Base-by-base conservation (phyloP, 2,329 filamentous ascomycete genomes). In the Ascosphaera apis region DNA sequence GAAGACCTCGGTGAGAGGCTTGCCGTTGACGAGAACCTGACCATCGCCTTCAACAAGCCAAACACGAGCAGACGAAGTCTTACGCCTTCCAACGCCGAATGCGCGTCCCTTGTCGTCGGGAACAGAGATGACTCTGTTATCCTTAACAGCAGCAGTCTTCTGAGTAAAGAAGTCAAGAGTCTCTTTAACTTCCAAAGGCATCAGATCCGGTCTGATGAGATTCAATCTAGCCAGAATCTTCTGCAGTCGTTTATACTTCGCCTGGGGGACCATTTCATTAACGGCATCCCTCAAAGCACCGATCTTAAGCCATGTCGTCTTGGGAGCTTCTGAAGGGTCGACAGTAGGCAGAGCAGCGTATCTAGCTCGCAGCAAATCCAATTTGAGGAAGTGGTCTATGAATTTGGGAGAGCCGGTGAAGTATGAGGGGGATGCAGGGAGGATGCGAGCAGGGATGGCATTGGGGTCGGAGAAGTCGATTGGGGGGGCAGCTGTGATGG, bases 21-120 rank as follows among this genome's bases (percentile, higher is more conserved):
- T 86, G 42, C 84, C 84, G 53, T 98, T 98, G 54, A 98, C 65
- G 45, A 91, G 54, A 11, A 91, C 72, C 57, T 95, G 78, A 11
- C 88, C 91, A 8, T 79, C 82, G 4, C 88, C 88, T 58, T 95
- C 86, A 3, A 98, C 82, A 15, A 98, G 61, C 61, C 74, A 91
- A 7, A 81, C 88, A 38, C 75, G 73, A 1, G 88, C 88, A 16
- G 72, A 72, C 2, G 83, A 86, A 30, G 76, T 72, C 68, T 98
- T 98, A 55, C 88, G 72, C 58, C 76, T 73, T 33, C 88, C 88
- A 34, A 80, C 72, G 2, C 77, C 88, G 37, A 79, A 63, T 9
- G 84, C 73, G 39, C 82, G 68, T 9, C 91, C 88, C 44, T 72
- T 72, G 42, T 68, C 64, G 54, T 95, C 84, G 40, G 93, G 62